Evolutionary conservation across 345 rosid genomes (phyloP).

Genomic region (Linum lewisii): DNA sequence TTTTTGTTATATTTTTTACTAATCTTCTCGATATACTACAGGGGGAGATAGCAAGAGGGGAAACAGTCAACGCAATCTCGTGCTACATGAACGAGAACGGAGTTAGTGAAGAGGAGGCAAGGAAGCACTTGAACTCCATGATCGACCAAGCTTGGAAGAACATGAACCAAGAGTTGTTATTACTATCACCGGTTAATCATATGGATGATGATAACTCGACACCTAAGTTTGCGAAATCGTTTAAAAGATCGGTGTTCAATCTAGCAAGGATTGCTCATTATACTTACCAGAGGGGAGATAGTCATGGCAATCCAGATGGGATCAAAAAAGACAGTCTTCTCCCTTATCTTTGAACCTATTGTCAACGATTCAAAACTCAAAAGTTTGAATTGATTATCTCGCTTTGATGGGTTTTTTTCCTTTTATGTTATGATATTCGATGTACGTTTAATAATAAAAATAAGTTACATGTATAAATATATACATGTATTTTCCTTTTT

Average conservation of each 20-base stretch:
- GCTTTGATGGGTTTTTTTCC: no score
- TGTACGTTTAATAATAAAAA: no score
- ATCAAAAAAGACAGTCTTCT: conserved; percentile 16
- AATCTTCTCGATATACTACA: background rate
- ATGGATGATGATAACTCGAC: background rate
- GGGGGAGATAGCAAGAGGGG: conserved; percentile 35
- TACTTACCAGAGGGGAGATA: conserved; percentile 33
- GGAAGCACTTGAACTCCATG: conserved; percentile 11
- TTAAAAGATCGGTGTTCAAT: conserved; percentile 16
- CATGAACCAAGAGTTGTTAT: conserved; percentile 17
- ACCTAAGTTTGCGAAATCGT: conserved; percentile 14
- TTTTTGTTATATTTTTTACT: background rate
- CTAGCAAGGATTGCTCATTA: conserved; percentile 26
- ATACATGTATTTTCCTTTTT: no score
- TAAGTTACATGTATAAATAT: no score
- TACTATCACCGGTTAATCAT: background rate
- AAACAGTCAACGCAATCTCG: conserved; percentile 18
- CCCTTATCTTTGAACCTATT: conserved; percentile 27
- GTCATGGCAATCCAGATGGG: conserved; percentile 27
- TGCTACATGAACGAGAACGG: conserved; percentile 31
- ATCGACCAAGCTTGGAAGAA: conserved; percentile 31
- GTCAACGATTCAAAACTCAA: no score
- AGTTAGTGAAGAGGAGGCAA: conserved; percentile 20
- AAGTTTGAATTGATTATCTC: no score
- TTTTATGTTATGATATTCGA: no score